These are phyloP conservation scores for Medicago ruthenica DNA, from an alignment of 306 rosid genomes.

Conservation along the genomic window DNA sequence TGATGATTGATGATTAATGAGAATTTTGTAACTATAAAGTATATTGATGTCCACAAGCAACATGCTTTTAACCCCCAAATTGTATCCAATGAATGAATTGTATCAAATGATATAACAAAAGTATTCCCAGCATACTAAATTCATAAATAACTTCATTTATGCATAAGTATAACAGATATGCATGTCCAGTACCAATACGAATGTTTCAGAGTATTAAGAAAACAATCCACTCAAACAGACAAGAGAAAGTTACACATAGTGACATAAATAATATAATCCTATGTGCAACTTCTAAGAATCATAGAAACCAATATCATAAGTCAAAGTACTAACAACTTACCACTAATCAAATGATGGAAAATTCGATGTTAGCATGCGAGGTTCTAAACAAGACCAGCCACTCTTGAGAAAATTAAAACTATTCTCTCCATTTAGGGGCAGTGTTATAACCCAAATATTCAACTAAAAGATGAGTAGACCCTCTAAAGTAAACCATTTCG, in stretches of 20 bases:
- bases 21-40: conserved; percentile 17
- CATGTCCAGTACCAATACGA: neutral
- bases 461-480: conserved; percentile 13
- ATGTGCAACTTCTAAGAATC: conserved; percentile 9
- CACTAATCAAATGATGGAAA: conserved; percentile 11
- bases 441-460: conserved; percentile 6
- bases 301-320: conserved; percentile 12
- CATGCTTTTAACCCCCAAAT: conserved; percentile 12
- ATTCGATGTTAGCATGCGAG: neutral
- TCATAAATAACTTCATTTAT: conserved; percentile 2
- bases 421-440: neutral
- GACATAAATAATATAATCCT: neutral
- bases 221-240: conserved; percentile 11
- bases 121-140: conserved; percentile 22
- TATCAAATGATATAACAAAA: conserved; percentile 25
- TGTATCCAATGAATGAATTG: conserved; percentile 4
- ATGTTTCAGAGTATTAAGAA: conserved; percentile 29
- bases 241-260: conserved; percentile 15
- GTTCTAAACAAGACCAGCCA: conserved; percentile 26
- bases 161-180: conserved; percentile 6
- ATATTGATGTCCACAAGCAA: conserved; percentile 13
- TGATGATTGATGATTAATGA: neutral
- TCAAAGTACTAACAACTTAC: conserved; percentile 5
- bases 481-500: conserved; percentile 4
- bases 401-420: neutral